Conservation (phyloP, 352 stramenopile genomes). For the Globisporangium viniferum region DNA sequence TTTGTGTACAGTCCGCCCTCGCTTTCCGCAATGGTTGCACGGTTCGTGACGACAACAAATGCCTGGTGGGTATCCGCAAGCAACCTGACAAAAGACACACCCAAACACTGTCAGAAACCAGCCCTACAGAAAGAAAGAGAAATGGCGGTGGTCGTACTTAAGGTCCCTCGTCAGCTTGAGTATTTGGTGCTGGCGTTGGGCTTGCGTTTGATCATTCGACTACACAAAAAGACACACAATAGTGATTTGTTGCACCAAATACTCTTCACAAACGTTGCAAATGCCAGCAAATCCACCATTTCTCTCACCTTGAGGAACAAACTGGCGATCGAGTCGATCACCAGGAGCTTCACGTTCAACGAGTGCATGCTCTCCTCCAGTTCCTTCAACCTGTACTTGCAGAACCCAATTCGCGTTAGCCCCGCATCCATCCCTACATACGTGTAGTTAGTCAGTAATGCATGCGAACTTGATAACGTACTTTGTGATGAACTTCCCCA, state of each 20-base stretch:
- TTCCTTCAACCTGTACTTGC: slow-evolving; percentile 44
- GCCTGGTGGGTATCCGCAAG: slow-evolving; percentile 61
- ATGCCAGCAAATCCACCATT: neutral
- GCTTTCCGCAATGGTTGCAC: slow-evolving; percentile 36
- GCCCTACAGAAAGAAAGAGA: neutral
- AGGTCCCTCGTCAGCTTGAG: slow-evolving; percentile 49
- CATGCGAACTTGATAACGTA: slow-evolving; percentile 14
- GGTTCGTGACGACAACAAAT: slow-evolving; percentile 70
- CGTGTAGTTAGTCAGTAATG: neutral
- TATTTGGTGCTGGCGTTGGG: slow-evolving; percentile 47
- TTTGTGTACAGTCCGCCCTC: slow-evolving; percentile 58
- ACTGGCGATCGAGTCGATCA: slow-evolving; percentile 72
- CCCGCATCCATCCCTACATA: neutral
- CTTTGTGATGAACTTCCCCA: slow-evolving; percentile 41
- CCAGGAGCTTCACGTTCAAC: slow-evolving; percentile 52
- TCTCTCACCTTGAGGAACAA: slow-evolving; percentile 51
- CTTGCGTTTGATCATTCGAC: slow-evolving; percentile 32
- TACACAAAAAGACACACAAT: slow-evolving; percentile 12
- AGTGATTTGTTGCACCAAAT: neutral
- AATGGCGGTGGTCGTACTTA: slow-evolving; percentile 28
- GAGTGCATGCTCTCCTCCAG: slow-evolving; percentile 45
- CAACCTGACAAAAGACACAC: slow-evolving; percentile 26
- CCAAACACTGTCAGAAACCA: neutral
- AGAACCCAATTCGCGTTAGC: neutral
- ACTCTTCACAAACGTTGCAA: neutral